Evolutionary conservation across 192 early-diverging fungal genomes (phyloP), one percentile per base, ranked within the genome.

Genomic region (Rhizoclosmatium sp.): DNA sequence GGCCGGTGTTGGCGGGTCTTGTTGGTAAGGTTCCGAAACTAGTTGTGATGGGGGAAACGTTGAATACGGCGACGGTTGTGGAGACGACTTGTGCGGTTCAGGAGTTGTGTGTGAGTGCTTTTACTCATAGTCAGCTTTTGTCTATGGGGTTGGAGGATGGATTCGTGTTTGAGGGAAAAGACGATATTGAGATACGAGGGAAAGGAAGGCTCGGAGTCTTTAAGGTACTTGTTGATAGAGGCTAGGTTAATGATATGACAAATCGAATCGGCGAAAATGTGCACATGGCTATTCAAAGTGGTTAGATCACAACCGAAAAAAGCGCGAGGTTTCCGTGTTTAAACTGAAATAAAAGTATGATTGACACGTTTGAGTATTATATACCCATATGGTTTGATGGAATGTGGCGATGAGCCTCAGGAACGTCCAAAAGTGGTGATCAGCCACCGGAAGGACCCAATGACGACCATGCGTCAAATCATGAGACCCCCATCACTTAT

Each of bases 41-140:
- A 4, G 14, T 79, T 7, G 2, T 79, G n/a, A 79, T 79, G 78
- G 78, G 78, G 7, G 78, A 79, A 71, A 79, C 78, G 9, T 54
- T 79, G 4, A 79, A 79, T 47, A 23, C 71, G 23, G 78, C 78
- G 12, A 59, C 78, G 5, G 47, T 47, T 14, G 71, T 79, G 5
- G 78, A 79, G 47, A 60, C 68, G 14, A 47, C 56, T 10, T 71
- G 78, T 67, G 51, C 47, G 58, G 56, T 71, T 61, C 78, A 79
- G 69, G 78, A 79, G 41, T 59, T 79, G 14, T 49, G 78, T 7
- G 45, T 79, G 4, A 71, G 56, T n/a, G n/a, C 47, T 40, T 42
- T 31, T 40, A 62, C 78, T 19, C 67, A 71, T 40, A 42, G 68
- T 3, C 69, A 71, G 4, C 67, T 79, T 69, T 14, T 21, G 19